Conservation (phyloP, 495 filamentous ascomycete genomes). For the Penicillium macrosclerotiorum region DNA sequence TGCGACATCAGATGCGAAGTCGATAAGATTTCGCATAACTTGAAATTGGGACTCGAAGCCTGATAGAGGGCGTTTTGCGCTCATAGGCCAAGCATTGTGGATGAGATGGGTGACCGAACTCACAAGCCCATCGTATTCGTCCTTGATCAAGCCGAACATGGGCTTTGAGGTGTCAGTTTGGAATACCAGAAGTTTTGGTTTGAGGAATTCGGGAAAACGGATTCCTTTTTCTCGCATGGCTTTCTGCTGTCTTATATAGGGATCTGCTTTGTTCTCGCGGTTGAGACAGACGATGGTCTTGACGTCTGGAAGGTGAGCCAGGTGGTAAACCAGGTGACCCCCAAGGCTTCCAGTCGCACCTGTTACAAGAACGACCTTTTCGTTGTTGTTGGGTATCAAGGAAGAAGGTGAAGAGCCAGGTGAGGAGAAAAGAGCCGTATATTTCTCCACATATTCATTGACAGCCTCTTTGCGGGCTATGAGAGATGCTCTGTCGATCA, state of each 20-base stretch:
- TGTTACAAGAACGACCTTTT: slow-evolving; percentile 1
- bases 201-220: slow-evolving; percentile 15
- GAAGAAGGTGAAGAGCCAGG: not conserved
- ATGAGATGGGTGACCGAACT: slow-evolving; percentile 33
- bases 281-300: slow-evolving; percentile 49
- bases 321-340: not conserved
- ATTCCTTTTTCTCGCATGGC: slow-evolving; percentile 37
- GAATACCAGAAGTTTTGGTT: slow-evolving; percentile 24
- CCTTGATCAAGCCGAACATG: slow-evolving; percentile 39
- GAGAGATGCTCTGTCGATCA: not conserved
- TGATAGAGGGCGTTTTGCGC: slow-evolving; percentile 24
- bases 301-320: not conserved
- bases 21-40: slow-evolving; percentile 26
- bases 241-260: slow-evolving; percentile 26
- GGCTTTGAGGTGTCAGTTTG: slow-evolving; percentile 42
- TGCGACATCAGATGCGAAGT: slow-evolving; percentile 39
- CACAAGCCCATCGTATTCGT: slow-evolving; percentile 8
- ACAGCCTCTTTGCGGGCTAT: not conserved
- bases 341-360: not conserved
- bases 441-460: not conserved
- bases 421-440: not conserved
- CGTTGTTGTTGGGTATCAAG: not conserved
- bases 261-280: slow-evolving; percentile 9
- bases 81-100: slow-evolving; percentile 43
- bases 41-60: slow-evolving; percentile 34